phyloP scores from a whole-genome alignment of 805 yeast species.

The Lachancea dasiensis region DNA sequence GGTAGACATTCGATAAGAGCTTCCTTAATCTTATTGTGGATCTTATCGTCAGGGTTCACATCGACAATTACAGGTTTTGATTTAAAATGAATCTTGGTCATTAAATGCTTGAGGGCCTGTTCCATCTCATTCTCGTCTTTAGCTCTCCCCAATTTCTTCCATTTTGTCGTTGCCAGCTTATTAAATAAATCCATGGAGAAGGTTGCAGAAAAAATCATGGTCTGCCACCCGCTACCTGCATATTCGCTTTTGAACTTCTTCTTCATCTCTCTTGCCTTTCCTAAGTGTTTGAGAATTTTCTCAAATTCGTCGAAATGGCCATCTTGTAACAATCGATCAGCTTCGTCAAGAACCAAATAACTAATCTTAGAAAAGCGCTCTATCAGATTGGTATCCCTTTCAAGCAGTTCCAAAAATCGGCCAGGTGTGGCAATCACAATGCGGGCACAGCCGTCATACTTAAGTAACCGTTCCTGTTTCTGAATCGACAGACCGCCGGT shows the following conservation, averaged over 20 bases:
- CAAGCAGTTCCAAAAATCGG: conserved; percentile 74
- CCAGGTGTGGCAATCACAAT: conserved; percentile 95
- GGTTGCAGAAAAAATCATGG: conserved; percentile 92
- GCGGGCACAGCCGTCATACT: conserved; percentile 58
- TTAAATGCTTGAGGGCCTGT: conserved; percentile 59
- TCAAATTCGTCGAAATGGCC: conserved; percentile 95
- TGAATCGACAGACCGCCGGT: conserved; percentile 96
- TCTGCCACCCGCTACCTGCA: conserved; percentile 60
- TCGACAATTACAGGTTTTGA: conserved; percentile 71
- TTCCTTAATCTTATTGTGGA: conserved; percentile 71
- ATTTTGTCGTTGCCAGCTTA: conserved; percentile 48
- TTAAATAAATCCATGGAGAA: conserved; percentile 78
- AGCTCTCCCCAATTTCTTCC: conserved; percentile 20
- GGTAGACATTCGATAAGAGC: conserved; percentile 89
- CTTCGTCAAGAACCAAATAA: conserved; percentile 80
- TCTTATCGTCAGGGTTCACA: conserved; percentile 77
- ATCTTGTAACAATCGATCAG: conserved; percentile 89
- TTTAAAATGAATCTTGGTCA: conserved; percentile 65
- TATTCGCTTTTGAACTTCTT: conserved; percentile 32
- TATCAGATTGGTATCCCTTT: conserved; percentile 45
- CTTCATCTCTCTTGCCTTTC: conserved; percentile 39
- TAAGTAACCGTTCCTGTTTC: conserved; percentile 78
- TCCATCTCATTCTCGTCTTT: conserved; percentile 37
- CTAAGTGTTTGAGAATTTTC: conserved; percentile 62
- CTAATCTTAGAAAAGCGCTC: conserved; percentile 40